Base-by-base conservation (phyloP, 495 filamentous ascomycete genomes). In the Aeminium ludgeri region DNA sequence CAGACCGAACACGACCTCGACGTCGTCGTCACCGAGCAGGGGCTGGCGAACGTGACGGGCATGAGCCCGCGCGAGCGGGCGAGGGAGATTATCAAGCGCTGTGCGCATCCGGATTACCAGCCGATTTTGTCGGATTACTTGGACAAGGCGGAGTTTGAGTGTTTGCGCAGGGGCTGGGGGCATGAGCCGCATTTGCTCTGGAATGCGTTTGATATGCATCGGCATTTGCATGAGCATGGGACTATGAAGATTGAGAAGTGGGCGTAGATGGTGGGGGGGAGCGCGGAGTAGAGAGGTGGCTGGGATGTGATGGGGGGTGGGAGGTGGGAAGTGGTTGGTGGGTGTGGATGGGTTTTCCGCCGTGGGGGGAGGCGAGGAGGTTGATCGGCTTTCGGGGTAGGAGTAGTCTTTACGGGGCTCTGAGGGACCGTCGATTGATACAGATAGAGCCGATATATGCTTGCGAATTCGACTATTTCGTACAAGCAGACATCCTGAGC, bases 1-100 rank as follows among this genome's bases (percentile, higher is more conserved):
- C 85, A 89, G 69, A 91, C 85, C 0, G 85, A 91, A 65, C 84
- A 91, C 59, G 85, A 80, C 57, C 69, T 92, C 30, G 85, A 92
- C 49, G 74, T 91, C 12, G 59, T 91, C 38, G 85, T 93, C 7
- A 92, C 85, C 2, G 85, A 92, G 62, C 74, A 79, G 52, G 85
- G 85, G 52, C 70, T 87, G 1, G 85, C 85, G 28, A 84, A 93
- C 57, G 83, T 93, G 8, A 72, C 83, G 20, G 85, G 84, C 18
- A 60, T 92, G 50, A 74, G 72, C 44, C 85, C 85, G 1, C 66
- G 78, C 19, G 84, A 92, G 68, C 67, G 85, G 35, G 82, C 83
- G 12, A 66, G 75, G 34, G 85, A 86, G 41, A 89, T 93, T 54
- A 86, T 92, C 56, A 68, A 85, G 29, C 82, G 86, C 63, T 83